Conservation (phyloP, 495 filamentous ascomycete species). For the Penicillium alfredii region DNA sequence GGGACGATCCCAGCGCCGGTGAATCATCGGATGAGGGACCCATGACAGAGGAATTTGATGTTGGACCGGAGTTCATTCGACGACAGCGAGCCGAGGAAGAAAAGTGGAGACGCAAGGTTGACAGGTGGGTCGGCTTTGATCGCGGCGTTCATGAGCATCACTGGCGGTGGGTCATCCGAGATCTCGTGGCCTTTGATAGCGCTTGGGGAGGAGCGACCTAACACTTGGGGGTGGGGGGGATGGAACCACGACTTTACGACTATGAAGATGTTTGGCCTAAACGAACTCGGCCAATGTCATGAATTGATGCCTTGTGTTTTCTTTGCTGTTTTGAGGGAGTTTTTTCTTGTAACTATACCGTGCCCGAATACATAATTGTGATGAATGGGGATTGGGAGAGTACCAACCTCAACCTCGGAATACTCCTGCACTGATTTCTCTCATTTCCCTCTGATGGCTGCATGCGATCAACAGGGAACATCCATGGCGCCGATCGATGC, state of each 20-base stretch:
- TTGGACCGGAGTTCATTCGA: slow-evolving; percentile 88
- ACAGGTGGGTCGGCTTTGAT: slow-evolving; percentile 60
- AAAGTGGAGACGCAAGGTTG: slow-evolving; percentile 78
- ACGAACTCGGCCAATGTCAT: slow-evolving; percentile 20
- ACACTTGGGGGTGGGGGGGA: slow-evolving; percentile 4
- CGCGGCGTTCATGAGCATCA: slow-evolving; percentile 35
- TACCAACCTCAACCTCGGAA: no score
- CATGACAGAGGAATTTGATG: slow-evolving; percentile 94
- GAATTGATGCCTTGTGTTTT: slow-evolving; percentile 22
- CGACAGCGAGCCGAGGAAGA: slow-evolving; percentile 87
- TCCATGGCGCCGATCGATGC: slow-evolving; percentile 11
- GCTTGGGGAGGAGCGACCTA: slow-evolving; percentile 1
- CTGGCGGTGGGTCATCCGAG: slow-evolving; percentile 54
- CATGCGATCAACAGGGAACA: slow-evolving; percentile 13
- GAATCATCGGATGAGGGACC: slow-evolving; percentile 64
- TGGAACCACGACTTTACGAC: slow-evolving; percentile 26
- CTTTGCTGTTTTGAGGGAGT: no score
- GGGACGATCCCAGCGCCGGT: slow-evolving; percentile 49
- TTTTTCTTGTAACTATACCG: slow-evolving; percentile 20
- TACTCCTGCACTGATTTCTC: no score
- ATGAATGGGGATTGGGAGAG: no score
- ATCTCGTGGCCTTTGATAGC: slow-evolving; percentile 32
- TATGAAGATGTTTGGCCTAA: slow-evolving; percentile 17
- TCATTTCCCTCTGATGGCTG: slow-evolving; percentile 3
- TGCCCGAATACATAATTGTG: slow-evolving; percentile 9